A percentile compares a stretch with the other conserved stretches of the same genome.
Evolutionary conservation across 2,329 filamentous ascomycete species (phyloP).

Genomic region (Westerdykella sp.): DNA sequence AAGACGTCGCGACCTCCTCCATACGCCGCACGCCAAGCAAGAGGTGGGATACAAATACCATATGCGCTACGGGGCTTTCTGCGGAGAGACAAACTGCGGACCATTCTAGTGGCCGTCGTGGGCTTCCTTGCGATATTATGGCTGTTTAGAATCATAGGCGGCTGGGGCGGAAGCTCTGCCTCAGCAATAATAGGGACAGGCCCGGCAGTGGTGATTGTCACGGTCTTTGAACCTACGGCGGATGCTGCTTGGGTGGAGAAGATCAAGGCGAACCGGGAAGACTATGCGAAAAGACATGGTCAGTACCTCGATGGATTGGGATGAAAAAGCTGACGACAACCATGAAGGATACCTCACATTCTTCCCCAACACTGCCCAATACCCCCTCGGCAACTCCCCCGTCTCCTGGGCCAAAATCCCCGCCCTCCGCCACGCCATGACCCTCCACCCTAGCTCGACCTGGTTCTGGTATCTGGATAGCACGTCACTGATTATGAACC

Average conservation of each 20-base stretch:
- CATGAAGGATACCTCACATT: conserved; percentile 74
- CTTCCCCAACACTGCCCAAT: conserved; percentile 70
- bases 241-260: conserved; percentile 62
- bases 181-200: conserved; percentile 40
- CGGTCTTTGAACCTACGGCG: conserved; percentile 66
- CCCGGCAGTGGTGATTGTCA: conserved; percentile 68
- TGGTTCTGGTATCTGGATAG: conserved; percentile 87
- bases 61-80: conserved; percentile 43
- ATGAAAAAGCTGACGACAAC: conserved; percentile 9
- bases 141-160: conserved; percentile 30
- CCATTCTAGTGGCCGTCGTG: conserved; percentile 52
- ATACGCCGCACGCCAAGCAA: conserved; percentile 58
- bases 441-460: conserved; percentile 65
- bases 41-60: conserved; percentile 28
- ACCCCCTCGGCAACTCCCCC: conserved; percentile 56
- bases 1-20: conserved; percentile 72
- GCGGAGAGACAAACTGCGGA: conserved; percentile 57
- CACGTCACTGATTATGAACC: conserved; percentile 84
- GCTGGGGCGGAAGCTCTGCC: conserved; percentile 11
- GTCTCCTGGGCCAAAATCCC: conserved; percentile 71
- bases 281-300: conserved; percentile 86
- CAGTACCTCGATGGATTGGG: conserved; percentile 25
- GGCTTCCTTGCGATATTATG: conserved; percentile 45
- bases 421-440: conserved; percentile 82
- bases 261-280: conserved; percentile 73